Percentiles rank a stretch among this genome's conserved stretches.
These are phyloP conservation scores for Neurospora sp. DNA, from an alignment of 495 filamentous ascomycete genomes.

Conservation along the genomic window DNA sequence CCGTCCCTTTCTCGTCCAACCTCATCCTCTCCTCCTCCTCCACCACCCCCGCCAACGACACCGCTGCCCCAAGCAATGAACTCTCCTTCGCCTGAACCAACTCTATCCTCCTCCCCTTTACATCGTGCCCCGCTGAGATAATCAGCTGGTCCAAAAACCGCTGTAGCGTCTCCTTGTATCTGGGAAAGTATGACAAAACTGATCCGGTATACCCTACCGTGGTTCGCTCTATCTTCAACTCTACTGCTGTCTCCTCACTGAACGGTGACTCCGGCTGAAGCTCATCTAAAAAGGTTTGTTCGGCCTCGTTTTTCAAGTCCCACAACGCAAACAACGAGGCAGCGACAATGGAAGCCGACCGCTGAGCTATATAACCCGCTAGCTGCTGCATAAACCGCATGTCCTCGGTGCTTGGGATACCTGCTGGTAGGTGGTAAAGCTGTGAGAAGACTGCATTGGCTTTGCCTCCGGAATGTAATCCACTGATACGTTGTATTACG, in stretches of 20 bases:
- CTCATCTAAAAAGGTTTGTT: conserved; percentile 16
- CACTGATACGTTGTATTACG: background rate
- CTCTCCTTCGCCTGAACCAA: conserved; percentile 50
- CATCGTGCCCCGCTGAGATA: background rate
- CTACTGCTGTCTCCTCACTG: conserved; percentile 14
- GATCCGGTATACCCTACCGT: conserved; percentile 54
- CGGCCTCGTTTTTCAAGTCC: conserved; percentile 43
- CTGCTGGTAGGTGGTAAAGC: background rate
- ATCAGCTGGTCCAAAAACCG: conserved; percentile 40
- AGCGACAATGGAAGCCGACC: conserved; percentile 54
- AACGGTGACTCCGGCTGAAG: conserved; percentile 9
- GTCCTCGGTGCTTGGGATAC: conserved; percentile 34
- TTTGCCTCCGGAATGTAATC: background rate
- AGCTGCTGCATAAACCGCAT: conserved; percentile 43
- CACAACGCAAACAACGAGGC: conserved; percentile 53
- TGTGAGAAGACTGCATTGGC: background rate
- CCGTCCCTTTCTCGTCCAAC: background rate
- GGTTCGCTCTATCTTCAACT: conserved; percentile 18
- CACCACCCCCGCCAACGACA: conserved; percentile 33
- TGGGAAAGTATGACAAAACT: conserved; percentile 56
- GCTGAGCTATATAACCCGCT: conserved; percentile 45
- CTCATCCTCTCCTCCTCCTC: background rate
- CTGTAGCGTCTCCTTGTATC: conserved; percentile 41
- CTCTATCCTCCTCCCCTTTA: conserved; percentile 28
- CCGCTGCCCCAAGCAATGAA: conserved; percentile 52